Evolutionary conservation across 176 grass and related monocot genomes (phyloP).

Genomic region (Guadua angustifolia): DNA sequence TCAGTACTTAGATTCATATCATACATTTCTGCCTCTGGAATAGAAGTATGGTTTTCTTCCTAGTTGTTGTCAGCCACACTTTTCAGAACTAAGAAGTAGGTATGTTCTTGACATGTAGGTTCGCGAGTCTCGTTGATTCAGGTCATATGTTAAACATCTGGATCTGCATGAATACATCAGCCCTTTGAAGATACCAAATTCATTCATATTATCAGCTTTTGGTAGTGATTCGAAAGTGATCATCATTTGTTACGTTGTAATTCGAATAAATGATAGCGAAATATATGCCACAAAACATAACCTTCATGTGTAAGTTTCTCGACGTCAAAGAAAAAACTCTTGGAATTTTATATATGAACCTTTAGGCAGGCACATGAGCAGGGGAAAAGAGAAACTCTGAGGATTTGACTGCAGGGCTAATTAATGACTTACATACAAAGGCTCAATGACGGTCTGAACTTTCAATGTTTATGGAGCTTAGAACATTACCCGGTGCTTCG

Average conservation of each 20-base stretch:
- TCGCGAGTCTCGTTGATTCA: not conserved
- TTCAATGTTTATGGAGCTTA: not conserved
- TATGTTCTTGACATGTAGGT: not conserved
- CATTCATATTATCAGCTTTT: not conserved
- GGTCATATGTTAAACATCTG: not conserved
- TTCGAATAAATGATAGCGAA: not conserved
- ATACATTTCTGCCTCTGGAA: not conserved
- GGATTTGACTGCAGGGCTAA: not conserved
- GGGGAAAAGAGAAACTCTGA: not conserved
- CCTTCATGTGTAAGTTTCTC: not conserved
- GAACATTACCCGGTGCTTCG: not conserved
- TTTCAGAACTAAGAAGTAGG: not conserved
- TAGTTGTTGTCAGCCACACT: not conserved
- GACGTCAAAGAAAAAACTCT: not conserved
- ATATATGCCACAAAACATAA: not conserved
- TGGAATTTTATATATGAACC: not conserved
- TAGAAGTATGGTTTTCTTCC: not conserved
- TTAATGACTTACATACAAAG: not conserved
- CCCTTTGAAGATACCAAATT: not conserved
- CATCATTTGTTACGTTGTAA: not conserved
- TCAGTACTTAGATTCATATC: not conserved
- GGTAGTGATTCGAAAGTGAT: not conserved
- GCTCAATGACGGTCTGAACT: not conserved
- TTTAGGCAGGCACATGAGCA: not conserved
- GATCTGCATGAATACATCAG: not conserved